phyloP scores from a whole-genome alignment of 108 stramenopile species.

The Phaeodactylum tricornutum region DNA sequence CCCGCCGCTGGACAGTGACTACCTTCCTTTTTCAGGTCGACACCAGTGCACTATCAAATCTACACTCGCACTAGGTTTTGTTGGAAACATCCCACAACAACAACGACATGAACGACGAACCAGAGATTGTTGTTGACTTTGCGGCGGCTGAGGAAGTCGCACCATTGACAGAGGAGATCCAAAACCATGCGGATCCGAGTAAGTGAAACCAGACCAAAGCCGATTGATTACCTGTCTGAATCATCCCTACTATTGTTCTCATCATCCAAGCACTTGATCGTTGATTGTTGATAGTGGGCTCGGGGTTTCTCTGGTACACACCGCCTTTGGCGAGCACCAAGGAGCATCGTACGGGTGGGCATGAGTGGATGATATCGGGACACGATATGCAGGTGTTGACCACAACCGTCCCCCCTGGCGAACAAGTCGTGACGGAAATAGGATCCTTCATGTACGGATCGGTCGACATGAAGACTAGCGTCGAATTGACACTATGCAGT shows the following conservation, averaged over 20 bases:
- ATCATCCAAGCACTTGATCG: too few species aligned
- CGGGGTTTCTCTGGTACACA: constrained; percentile 31
- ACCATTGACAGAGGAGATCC: constrained; percentile 13
- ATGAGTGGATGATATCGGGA: constrained; percentile 26
- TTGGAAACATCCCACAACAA: background rate
- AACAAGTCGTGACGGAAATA: constrained; percentile 22
- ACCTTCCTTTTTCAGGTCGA: too few species aligned
- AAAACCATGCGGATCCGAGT: constrained; percentile 17
- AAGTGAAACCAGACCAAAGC: too few species aligned
- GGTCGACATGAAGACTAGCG: constrained; percentile 27
- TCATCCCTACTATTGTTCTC: too few species aligned
- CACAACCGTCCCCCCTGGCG: constrained; percentile 23
- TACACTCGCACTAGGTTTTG: too few species aligned
- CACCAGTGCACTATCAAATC: too few species aligned
- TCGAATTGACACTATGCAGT: constrained; percentile 22
- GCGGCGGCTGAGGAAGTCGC: constrained; percentile 20
- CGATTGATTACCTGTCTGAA: too few species aligned
- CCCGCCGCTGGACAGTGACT: too few species aligned
- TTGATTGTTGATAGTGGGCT: too few species aligned
- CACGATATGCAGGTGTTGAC: constrained; percentile 40
- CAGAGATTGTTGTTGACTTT: constrained; percentile 6
- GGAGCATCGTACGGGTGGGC: constrained; percentile 22
- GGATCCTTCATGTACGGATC: constrained; percentile 41
- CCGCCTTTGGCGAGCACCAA: constrained; percentile 19
- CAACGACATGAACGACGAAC: constrained; percentile 10